These are phyloP conservation scores for Mesotaenium endlicherianum DNA, from an alignment of 139 green algal species.

Conservation along the genomic window DNA sequence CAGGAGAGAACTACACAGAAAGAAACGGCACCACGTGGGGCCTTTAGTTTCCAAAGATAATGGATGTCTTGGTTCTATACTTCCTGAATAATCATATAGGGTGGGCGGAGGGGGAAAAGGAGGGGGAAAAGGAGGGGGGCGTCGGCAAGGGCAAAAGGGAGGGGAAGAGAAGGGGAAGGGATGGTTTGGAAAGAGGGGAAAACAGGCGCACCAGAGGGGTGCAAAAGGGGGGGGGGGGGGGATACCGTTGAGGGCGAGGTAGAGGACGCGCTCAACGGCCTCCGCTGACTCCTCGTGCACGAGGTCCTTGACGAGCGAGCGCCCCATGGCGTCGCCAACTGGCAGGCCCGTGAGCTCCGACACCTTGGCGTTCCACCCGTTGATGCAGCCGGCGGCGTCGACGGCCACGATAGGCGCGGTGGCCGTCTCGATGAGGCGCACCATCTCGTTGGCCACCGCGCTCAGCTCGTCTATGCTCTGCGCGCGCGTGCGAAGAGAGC, in stretches of 20 bases:
- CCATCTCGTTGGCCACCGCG: constrained; percentile 36
- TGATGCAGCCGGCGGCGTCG: background rate
- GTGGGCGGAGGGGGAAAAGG: no score
- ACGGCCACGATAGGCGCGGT: constrained; percentile 37
- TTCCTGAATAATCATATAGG: no score
- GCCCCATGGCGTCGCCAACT: constrained; percentile 19
- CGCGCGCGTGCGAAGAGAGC: no score
- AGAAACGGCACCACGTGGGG: no score
- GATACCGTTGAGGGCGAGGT: constrained; percentile 20
- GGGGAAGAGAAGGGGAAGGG: background rate
- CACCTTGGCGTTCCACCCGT: constrained; percentile 37
- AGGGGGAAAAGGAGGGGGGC: background rate
- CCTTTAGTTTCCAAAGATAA: no score
- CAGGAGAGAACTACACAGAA: no score
- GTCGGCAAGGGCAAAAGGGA: background rate
- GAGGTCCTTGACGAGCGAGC: constrained; percentile 22
- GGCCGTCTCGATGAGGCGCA: constrained; percentile 44
- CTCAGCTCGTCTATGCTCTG: constrained; percentile 40
- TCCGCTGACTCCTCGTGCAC: background rate
- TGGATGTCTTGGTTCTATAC: no score
- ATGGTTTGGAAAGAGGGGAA: no score
- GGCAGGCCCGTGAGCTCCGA: constrained; percentile 33
- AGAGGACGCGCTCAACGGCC: constrained; percentile 6
- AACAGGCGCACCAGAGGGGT: no score
- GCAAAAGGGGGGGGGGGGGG: no score